These are phyloP conservation scores for Tylopilus felleus DNA, from an alignment of 768 basidiomycete species.

Conservation along the genomic window DNA sequence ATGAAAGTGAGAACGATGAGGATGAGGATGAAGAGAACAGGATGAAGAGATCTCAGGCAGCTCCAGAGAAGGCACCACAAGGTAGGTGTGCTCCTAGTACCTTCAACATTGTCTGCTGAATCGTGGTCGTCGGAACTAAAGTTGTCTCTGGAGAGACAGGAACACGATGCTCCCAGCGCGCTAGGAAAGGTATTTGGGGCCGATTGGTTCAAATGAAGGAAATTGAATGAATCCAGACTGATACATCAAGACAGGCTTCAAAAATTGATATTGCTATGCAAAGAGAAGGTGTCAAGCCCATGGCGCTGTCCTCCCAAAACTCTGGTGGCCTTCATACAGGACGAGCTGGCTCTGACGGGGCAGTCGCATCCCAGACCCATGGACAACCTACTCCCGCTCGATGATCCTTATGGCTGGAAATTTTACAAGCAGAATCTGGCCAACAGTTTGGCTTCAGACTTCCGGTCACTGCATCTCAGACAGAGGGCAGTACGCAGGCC, in stretches of 20 bases:
- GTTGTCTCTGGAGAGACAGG: too few species aligned
- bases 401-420: background rate
- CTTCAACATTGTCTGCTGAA: background rate
- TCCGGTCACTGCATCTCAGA: too few species aligned
- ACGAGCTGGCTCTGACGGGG: background rate
- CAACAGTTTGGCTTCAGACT: background rate
- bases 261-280: background rate
- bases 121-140: too few species aligned
- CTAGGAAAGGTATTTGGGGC: too few species aligned
- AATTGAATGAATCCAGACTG: background rate
- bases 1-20: background rate
- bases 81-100: too few species aligned
- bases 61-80: background rate
- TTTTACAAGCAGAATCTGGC: background rate
- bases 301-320: background rate
- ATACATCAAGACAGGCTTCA: background rate
- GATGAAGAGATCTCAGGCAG: background rate
- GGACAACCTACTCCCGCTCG: background rate
- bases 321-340: background rate
- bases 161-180: too few species aligned
- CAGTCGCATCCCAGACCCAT: background rate
- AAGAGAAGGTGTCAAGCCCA: slow-evolving; percentile 1
- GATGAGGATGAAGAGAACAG: background rate
- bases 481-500: too few species aligned
- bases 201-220: background rate